A percentile compares a stretch with the other conserved stretches of the same genome.
phyloP scores from a whole-genome alignment of 2,329 filamentous ascomycete genomes.

The Zalaria obscura region DNA sequence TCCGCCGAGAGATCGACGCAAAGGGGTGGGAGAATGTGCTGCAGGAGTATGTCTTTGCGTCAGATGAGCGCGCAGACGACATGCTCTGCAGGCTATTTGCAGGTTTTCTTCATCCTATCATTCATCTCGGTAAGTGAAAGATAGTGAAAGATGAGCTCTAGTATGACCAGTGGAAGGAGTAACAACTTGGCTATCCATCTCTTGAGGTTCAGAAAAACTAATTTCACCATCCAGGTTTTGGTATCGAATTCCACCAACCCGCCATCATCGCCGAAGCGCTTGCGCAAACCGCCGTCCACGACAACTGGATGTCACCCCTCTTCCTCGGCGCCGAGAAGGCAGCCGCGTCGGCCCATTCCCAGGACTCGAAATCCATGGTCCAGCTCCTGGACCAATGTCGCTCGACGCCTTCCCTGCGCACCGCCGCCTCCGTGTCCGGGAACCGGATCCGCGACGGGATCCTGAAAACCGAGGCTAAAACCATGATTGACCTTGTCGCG shows the following conservation, averaged over 20 bases:
- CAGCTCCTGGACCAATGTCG: slow-evolving; percentile 48
- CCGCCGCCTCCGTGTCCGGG: slow-evolving; percentile 36
- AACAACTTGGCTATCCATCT: too few relatives aligned
- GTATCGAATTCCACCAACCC: slow-evolving; percentile 68
- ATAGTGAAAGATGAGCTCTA: too few relatives aligned
- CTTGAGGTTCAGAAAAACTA: too few relatives aligned
- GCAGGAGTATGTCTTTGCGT: slow-evolving; percentile 53
- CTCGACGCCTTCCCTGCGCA: slow-evolving; percentile 40
- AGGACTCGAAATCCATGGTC: slow-evolving; percentile 28
- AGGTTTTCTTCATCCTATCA: slow-evolving; percentile 60
- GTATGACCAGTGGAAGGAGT: too few relatives aligned
- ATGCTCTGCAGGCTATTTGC: slow-evolving; percentile 36
- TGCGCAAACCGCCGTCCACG: slow-evolving; percentile 61
- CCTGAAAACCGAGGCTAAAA: slow-evolving; percentile 43
- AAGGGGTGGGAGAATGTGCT: slow-evolving; percentile 50
- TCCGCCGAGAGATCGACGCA: slow-evolving; percentile 54
- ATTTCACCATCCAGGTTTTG: slow-evolving; percentile 42
- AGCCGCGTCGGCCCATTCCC: slow-evolving; percentile 18
- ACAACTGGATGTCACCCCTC: slow-evolving; percentile 38
- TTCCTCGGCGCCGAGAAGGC: slow-evolving; percentile 40
- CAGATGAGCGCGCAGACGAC: slow-evolving; percentile 49
- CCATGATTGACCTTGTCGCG: slow-evolving; percentile 47
- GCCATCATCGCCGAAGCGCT: slow-evolving; percentile 69
- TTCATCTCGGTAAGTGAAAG: slow-evolving; percentile 43
- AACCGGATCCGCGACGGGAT: slow-evolving; percentile 60